A percentile compares a stretch with the other conserved stretches of the same genome.
Evolutionary conservation across 179 eudicot genomes (phyloP).

Genomic region (Pouteria campechiana): DNA sequence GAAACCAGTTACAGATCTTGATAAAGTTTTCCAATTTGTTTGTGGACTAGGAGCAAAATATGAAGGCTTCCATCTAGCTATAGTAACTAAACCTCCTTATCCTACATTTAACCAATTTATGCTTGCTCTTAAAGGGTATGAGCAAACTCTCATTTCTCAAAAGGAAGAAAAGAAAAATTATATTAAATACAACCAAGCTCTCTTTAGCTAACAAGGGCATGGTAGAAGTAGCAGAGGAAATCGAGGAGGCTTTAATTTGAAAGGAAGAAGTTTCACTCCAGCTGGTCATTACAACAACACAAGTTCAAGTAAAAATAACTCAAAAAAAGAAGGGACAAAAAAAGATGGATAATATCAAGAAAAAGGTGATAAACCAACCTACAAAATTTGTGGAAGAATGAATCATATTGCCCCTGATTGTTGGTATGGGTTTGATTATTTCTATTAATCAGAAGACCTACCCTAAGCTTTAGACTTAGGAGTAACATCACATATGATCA

Average conservation of each 20-base stretch:
- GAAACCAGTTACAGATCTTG: background rate
- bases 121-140: background rate
- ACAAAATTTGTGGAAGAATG: background rate
- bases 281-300: background rate
- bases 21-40: constrained; percentile 1
- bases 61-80: background rate
- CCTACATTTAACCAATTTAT: constrained; percentile 1
- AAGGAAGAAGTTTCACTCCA: background rate
- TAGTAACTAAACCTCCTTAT: constrained; percentile 4
- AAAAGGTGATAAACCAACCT: background rate
- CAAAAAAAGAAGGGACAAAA: background rate
- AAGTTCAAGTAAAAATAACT: background rate
- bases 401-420: constrained; percentile 2
- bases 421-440: constrained; percentile 3
- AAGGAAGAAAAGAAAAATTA: background rate
- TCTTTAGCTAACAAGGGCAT: background rate
- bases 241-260: background rate
- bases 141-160: background rate
- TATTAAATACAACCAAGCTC: background rate
- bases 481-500: background rate
- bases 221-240: background rate
- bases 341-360: background rate
- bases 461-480: constrained; percentile 1
- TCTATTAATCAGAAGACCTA: background rate
- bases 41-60: background rate